phyloP scores from a whole-genome alignment of 108 stramenopile genomes.

The Cyclotella distinguenda region DNA sequence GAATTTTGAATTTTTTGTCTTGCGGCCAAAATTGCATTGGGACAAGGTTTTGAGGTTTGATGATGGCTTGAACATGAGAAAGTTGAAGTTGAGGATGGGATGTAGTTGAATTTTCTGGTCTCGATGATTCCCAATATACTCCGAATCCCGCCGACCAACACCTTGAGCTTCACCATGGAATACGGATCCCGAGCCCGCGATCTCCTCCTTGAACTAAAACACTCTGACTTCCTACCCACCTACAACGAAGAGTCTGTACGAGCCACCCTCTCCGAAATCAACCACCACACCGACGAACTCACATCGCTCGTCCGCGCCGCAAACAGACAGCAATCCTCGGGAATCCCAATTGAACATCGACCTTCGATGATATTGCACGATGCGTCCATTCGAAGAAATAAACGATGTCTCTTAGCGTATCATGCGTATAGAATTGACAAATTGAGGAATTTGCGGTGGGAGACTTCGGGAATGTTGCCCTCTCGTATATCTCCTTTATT shows the following conservation, averaged over 20 bases:
- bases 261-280: constrained; percentile 60
- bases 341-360: constrained; percentile 52
- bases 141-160: too few relatives aligned
- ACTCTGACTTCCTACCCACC: constrained; percentile 85
- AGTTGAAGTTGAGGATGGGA: too few relatives aligned
- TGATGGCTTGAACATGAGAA: too few relatives aligned
- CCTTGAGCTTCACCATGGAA: constrained; percentile 40
- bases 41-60: too few relatives aligned
- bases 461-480: constrained; percentile 63
- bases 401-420: constrained; percentile 93
- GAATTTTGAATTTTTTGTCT: too few relatives aligned
- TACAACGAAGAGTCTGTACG: constrained; percentile 87
- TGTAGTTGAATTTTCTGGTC: too few relatives aligned
- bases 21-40: constrained; percentile 1
- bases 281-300: constrained; percentile 57
- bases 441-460: constrained; percentile 55
- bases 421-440: constrained; percentile 74
- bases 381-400: constrained; percentile 85
- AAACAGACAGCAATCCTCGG: constrained; percentile 12
- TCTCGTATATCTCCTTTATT: constrained; percentile 43
- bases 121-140: too few relatives aligned
- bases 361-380: constrained; percentile 85
- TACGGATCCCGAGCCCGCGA: constrained; percentile 75
- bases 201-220: constrained; percentile 88
- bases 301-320: constrained; percentile 56